phyloP scores from a whole-genome alignment of 495 filamentous ascomycete species.

The Ascobolus immersus region DNA sequence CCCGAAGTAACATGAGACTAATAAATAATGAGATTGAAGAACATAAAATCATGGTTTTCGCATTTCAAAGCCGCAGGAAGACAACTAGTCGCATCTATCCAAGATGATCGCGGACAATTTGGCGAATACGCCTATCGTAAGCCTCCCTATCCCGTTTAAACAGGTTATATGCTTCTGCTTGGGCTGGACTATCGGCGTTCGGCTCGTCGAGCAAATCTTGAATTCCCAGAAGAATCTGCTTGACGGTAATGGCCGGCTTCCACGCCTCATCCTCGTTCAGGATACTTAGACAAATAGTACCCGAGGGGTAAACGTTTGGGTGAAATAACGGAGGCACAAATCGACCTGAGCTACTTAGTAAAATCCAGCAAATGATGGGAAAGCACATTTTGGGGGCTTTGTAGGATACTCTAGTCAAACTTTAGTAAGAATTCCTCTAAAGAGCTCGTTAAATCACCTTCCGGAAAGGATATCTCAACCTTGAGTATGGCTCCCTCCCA shows the following conservation, averaged over 20 bases:
- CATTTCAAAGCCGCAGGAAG: too few relatives aligned
- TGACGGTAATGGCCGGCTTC: constrained; percentile 94
- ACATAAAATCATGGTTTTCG: too few relatives aligned
- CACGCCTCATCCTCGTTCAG: constrained; percentile 96
- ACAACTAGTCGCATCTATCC: too few relatives aligned
- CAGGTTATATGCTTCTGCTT: constrained; percentile 91
- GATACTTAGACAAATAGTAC: constrained; percentile 91
- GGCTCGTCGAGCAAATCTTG: constrained; percentile 90
- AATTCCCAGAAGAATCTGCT: constrained; percentile 84
- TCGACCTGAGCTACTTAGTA: constrained; percentile 43
- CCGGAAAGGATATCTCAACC: constrained; percentile 72
- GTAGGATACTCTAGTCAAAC: constrained; percentile 66
- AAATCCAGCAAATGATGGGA: not conserved
- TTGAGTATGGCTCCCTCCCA: constrained; percentile 97
- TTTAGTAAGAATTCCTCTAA: constrained; percentile 2
- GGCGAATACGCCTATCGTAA: constrained; percentile 68
- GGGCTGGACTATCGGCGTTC: constrained; percentile 87
- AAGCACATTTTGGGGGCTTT: constrained; percentile 90
- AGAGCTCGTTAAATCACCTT: constrained; percentile 36
- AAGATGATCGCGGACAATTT: constrained; percentile 72
- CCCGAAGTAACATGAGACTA: too few relatives aligned
- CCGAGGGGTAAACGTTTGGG: constrained; percentile 95
- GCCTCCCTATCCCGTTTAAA: constrained; percentile 73
- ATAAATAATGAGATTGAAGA: too few relatives aligned
- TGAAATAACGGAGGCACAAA: constrained; percentile 92